Base-by-base conservation (phyloP, 2,329 filamentous ascomycete species). In the Colletotrichum coccodes region DNA sequence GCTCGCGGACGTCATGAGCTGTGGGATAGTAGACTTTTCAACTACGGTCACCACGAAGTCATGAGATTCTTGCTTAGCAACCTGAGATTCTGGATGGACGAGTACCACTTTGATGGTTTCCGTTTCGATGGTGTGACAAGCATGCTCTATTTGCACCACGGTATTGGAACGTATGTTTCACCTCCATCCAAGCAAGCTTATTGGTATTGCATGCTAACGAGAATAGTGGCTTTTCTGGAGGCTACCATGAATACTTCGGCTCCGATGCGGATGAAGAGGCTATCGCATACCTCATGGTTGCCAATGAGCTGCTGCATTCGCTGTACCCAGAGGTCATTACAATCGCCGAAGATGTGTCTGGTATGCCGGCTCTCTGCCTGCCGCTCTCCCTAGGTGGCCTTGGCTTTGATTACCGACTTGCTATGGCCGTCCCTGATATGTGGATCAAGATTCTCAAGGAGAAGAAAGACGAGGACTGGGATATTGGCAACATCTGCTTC, bases 361-460 rank as follows among this genome's bases (percentile, higher is more conserved):
- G 96, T 21, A 99, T 99, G 96, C 96, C 96, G 18, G 95, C 94
- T n/a, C 85, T 99, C 54, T 98, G 96, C 80, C 81, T 99, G 42
- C 90, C 93, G 7, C 84, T 98, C 44, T 91, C 92, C 1, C 85
- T 98, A 2, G 96, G 96, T 21, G 96, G 96, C 71, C 90, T 98
- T 73, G 96, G 96, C 30, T 99, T 99, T 78, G 96, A 99, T 82
- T 99, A 99, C 81, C 90, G 96, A 73, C 89, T 99, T 36, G 95
- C 95, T 63, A 99, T 99, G 96, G 96, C 96, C 5, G 91, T 99
- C 71, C 96, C 96, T 4, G 96, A 99, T 79, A 93, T 99, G 90
- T 99, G 97, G 90, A 99, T 99, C 86, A 99, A 99, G 83, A 94
- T 97, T 77, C 81, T 98, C 70, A 99, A 99, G 81, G 96, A 99